Evolutionary conservation across 345 rosid genomes (phyloP), one percentile per base, ranked within the genome.

Genomic region (Rubroshorea leprosula): DNA sequence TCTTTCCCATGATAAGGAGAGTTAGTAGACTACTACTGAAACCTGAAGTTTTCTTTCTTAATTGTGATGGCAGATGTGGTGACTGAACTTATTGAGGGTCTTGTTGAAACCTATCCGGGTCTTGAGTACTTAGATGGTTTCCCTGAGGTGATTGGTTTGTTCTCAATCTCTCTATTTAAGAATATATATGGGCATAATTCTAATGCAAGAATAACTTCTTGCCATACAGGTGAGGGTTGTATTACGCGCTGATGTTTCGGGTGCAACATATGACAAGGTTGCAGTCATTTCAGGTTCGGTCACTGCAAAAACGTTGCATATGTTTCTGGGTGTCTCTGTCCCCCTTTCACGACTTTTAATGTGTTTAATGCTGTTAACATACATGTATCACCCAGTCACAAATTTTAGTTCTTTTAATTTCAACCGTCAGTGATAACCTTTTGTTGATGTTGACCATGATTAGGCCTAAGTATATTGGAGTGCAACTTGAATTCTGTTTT

Each of bases 71-170:
- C 80, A 93, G 99, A 74, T 78, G 94, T 85, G 62, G 99, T 93
- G 52, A 93, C 94, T 29, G 99, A 93, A 74, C 86, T 76, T 75
- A 85, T 93, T 45, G 99, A 93, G 67, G 99, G 99, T 26, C 89
- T 93, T 52, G 89, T 81, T 0, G 99, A 93, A 69, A 86, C 95
- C 50, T 93, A 82, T 71, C 88, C 91, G 16, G 91, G 85, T 58
- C 77, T 93, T 52, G 97, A 89, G 74, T 79, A 83, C 64, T 74
- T 93, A 69, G 99, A 86, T 63, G 99, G 99, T 16, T 86, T 93
- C 56, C 99, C 99, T 15, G 86, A 89, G 97, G 94, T 86, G 53
- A 62, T 70, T 53, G 26, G 15, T 23, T 22, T 41, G 61, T 24
- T 43, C 26, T 20, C 19, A 4, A 27, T 55, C 27, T n/a, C 6